Evolutionary conservation across 306 rosid genomes (phyloP), one percentile per base, ranked within the genome.

Genomic region (Vicia villosa): DNA sequence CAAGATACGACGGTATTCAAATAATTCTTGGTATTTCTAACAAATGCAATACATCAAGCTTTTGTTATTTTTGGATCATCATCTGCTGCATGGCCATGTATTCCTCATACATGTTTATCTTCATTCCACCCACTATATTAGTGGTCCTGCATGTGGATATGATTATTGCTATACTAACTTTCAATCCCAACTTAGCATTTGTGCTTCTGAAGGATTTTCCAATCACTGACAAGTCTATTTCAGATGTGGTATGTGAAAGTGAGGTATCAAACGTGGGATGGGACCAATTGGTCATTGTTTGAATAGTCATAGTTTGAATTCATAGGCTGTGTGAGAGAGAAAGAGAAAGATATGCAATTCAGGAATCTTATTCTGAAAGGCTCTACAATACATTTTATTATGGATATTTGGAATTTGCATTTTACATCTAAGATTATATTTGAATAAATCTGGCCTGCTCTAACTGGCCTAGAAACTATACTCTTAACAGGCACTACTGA

Each of bases 201-300:
- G 68, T 71, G 75, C 50, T 79, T 71, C 66, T n/a, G 24, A 10
- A 16, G 14, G 59, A 61, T 34, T 73, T 72, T 76, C 71, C 66
- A 67, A 37, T 80, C n/a, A 75, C 83, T 86, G 70, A 46, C 60
- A 81, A 68, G 85, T 85, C 84, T 40, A 66, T 49, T 68, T 86
- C 90, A 72, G 76, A 77, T 71, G 57, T 83, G 83, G 36, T 59
- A 59, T 74, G 88, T 77, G 83, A 80, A 60, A 26, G 88, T 77
- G 83, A 80, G 64, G 26, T 19, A 8, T 63, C 51, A 21, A 82
- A 36, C 70, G 13, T 66, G 85, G 71, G 77, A 76, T 65, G 83
- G 75, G 81, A 78, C 89, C 91, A 85, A 76, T 84, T 70, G 63
- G 5, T 1, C 82, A 47, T 45, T 56, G 85, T 68, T 82, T 82